Base-by-base conservation (phyloP, 2,329 filamentous ascomycete species). In the Trichoderma atroviride region DNA sequence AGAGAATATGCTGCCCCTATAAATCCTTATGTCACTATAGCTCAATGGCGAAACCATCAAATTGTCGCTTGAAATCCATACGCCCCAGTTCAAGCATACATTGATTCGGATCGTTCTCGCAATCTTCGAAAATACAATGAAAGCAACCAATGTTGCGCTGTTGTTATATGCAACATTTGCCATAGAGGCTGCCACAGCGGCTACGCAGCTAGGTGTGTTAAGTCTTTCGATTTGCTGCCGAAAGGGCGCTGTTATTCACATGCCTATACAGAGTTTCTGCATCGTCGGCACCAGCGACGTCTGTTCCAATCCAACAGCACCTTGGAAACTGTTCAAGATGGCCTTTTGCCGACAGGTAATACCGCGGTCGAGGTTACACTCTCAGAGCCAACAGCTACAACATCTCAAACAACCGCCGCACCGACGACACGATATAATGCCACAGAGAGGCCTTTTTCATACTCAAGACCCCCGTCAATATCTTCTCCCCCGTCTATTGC, bases 91-190 rank as follows among this genome's bases (percentile, higher is more conserved):
- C 10, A 52, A 22, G 14, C 40, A 47, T 16, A 19, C 22, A 4
- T 16, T 33, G n/a, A 27, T 40, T n/a, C 50, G 53, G 58, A 31
- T 6, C 22, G 24, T 35, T 52, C n/a, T 11, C 9, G 13, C 11
- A 4, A 22, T 29, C 37, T 35, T 27, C n/a, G 40, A 40, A 11
- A 27, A 9, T 24, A 71, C 53, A 16, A 75, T 76, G 74, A 75
- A 70, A 68, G 22, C 70, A 50, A 57, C 53, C 22, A 55, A 69
- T 43, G 53, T 56, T 52, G 37, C 69, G 63, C 70, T 74, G 69
- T 61, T 75, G 67, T 67, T 74, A 13, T 66, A 67, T 58, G 69
- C 71, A 59, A 66, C 69, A 27, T 24, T 74, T 40, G n/a, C 72
- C 3, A 63, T 57, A 68, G 63, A 69, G 19, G 69, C 68, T 11